Evolutionary conservation across 768 basidiomycete genomes (phyloP), one percentile per base, ranked within the genome.

Genomic region (Leccinellum rugosiceps): DNA sequence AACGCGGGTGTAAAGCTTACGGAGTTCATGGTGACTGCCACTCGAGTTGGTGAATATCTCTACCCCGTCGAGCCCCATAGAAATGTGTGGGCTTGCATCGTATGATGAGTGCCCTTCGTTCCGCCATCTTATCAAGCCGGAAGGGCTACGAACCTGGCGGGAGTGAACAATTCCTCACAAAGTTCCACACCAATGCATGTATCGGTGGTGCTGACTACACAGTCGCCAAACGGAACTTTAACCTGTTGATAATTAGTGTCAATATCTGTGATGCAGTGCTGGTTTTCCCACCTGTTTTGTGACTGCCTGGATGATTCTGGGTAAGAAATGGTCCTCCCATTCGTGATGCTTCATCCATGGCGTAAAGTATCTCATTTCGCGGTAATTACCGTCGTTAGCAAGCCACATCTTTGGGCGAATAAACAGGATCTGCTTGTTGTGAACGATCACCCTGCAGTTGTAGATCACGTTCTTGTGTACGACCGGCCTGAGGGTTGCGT

Each of bases 391-490:
- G 65, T 97, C 94, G 68, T 98, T 98, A 1, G 97, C 97, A 46
- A 99, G 79, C 97, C 97, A 99, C 95, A 99, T 95, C 77, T 98
- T 99, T 0, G 97, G 97, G 23, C 97, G 86, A 61, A 99, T 98
- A 60, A 98, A 84, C 1, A 98, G 75, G 58, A 99, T 94, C 75
- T 92, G 83, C 55, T 84, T 80, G 74, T 94, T 80, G 68, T 93
- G 83, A 44, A 95, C 84, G 69, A 98, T 87, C 34, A 98, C 80
- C 19, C 97, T 88, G 71, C 94, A 97, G 68, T 99, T 99, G 77
- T 98, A 98, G 61, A 89, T 95, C 48, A 94, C 94, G 69, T 97
- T 98, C 81, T 98, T 98, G 81, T 99, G 97, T 2, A 88, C 83
- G 54, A 99, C 83, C 1, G 97, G 96, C 96, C 96, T 99, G 58